Evolutionary conservation across 495 filamentous ascomycete genomes (phyloP).

Genomic region (Amniculicola lignicola): DNA sequence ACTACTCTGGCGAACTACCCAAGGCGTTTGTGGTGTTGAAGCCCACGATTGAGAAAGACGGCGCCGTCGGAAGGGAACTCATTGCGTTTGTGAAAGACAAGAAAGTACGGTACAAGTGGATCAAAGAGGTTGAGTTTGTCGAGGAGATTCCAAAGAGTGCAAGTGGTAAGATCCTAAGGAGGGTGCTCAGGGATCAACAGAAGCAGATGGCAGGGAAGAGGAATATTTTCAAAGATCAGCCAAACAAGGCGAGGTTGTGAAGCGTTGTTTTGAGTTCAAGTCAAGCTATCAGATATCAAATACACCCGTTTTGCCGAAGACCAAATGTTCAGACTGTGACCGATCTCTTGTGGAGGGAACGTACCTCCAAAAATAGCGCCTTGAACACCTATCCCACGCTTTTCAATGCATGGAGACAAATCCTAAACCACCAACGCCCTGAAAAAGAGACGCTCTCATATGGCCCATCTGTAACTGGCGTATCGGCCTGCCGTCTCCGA

Average conservation of each 20-base stretch:
- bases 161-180: constrained; percentile 64
- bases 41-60: constrained; percentile 30
- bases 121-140: constrained; percentile 63
- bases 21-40: constrained; percentile 63
- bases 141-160: constrained; percentile 64
- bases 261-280: no score
- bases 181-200: constrained; percentile 51
- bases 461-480: constrained; percentile 67
- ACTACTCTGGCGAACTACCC: constrained; percentile 60
- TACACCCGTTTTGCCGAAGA: no score
- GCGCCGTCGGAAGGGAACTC: constrained; percentile 45
- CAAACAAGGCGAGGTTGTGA: constrained; percentile 44
- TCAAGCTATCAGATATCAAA: no score
- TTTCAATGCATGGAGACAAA: background rate
- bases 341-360: no score
- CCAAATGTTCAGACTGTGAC: no score
- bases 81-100: constrained; percentile 57
- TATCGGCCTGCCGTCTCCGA: constrained; percentile 75
- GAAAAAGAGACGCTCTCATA: constrained; percentile 43
- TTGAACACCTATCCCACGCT: background rate
- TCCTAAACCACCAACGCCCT: constrained; percentile 26
- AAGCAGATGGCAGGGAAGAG: constrained; percentile 31
- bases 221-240: constrained; percentile 42
- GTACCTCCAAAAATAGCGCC: background rate
- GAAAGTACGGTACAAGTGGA: constrained; percentile 64